phyloP scores from a whole-genome alignment of 352 stramenopile species.

The Discostella stelligera region DNA sequence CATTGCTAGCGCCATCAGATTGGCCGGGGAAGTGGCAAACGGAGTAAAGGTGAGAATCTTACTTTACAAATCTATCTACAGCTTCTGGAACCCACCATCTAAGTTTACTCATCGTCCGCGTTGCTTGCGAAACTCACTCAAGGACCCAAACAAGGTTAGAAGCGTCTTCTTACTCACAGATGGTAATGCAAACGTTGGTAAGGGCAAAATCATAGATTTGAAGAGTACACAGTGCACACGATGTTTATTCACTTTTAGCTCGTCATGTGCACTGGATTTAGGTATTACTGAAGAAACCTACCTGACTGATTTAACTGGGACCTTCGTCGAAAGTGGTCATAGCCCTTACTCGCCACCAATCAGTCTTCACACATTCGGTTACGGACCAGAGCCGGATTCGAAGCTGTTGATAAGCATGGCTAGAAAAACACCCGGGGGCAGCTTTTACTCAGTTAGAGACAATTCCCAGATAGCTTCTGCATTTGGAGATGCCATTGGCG shows the following conservation, averaged over 20 bases:
- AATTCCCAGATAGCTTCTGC: constrained; percentile 59
- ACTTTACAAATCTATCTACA: background rate
- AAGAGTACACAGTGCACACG: background rate
- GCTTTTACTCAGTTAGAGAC: constrained; percentile 69
- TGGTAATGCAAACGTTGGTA: constrained; percentile 74
- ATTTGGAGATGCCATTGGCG: constrained; percentile 82
- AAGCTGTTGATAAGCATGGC: constrained; percentile 62
- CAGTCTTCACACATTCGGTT: constrained; percentile 78
- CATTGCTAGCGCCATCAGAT: constrained; percentile 63
- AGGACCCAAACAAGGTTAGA: constrained; percentile 59
- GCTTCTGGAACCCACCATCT: background rate
- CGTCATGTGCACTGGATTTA: constrained; percentile 2
- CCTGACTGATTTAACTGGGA: constrained; percentile 38
- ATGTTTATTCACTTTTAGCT: background rate
- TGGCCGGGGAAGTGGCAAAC: constrained; percentile 55
- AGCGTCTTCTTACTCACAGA: constrained; percentile 79
- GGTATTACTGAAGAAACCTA: constrained; percentile 33
- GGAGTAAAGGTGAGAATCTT: constrained; percentile 22
- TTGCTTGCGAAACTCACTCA: background rate
- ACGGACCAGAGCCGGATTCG: constrained; percentile 67
- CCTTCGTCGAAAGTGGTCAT: constrained; percentile 45
- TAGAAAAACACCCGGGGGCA: constrained; percentile 51
- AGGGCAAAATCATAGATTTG: background rate
- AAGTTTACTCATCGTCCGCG: background rate
- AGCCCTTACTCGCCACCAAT: constrained; percentile 41